Base-by-base conservation (phyloP, 139 green algal genomes). In the Coelastrella sp. region DNA sequence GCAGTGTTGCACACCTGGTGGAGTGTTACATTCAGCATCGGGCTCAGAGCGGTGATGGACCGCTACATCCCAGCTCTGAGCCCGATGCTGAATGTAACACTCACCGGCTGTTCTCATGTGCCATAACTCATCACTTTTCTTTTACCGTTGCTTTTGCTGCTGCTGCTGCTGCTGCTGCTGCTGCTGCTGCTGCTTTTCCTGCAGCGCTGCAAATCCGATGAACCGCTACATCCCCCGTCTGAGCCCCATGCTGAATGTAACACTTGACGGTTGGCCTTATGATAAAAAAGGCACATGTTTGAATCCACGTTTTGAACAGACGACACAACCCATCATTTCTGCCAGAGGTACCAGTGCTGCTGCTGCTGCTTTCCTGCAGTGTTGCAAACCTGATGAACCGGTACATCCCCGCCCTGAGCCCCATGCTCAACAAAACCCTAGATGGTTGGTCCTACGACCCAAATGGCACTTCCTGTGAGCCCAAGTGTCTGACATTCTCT, bases 401-500 rank as follows among this genome's bases (percentile, higher is more conserved):
- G 0, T 20, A 20, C 11, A 16, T 57, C 54, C 17, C 19, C 3
- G 16, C 54, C 1, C 68, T 88, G 54, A 47, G 20, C 19, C 68
- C 54, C 14, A 73, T 88, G 5, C 77, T 80, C 8, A 80, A 71
- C 32, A 73, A 56, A 59, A 73, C 66, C n/a, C 73, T 88, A 4
- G 83, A 80, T 54, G 68, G 68, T 47, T 88, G 54, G 54, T 58
- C 16, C 7, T 68, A 64, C 19, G 83, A 88, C 68, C 19, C 54
- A 13, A 7, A 10, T 14, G 32, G 83, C 47, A 76, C 17, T 32
- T 57, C 5, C 16, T 87, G 82, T 64, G 16, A 22, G 6, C 23
- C 20, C 17, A 76, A 60, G 20, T 88, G 83, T 32, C 68, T 88
- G 7, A 75, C 64, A n/a, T 88, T 71, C 19, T 61, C 17, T 16